Evolutionary conservation across 1,284 basidiomycete species (phyloP), one percentile per base, ranked within the genome.

Genomic region (Cryptococcus hybrid): DNA sequence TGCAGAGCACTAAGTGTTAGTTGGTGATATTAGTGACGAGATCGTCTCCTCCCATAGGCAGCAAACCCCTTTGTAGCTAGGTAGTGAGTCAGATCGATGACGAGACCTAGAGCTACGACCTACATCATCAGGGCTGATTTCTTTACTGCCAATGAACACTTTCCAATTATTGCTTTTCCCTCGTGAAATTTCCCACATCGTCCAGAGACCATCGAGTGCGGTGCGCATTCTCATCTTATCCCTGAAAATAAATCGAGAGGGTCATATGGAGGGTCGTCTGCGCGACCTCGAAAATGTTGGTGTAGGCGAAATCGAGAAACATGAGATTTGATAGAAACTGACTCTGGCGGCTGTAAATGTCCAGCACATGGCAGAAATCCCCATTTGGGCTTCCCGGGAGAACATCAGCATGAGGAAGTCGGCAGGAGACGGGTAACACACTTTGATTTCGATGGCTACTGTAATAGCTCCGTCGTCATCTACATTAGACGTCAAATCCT

Each of bases 231-330:
- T 96, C 47, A 93, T 93, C 92, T 95, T 47, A 12, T 24, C 82
- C 2, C 80, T 12, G 91, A 92, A 76, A 85, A 96, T 30, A 96
- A 80, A 77, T 96, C 92, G 51, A 96, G 78, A 0, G 92, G 92
- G 71, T 91, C 92, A 75, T 90, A 96, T 18, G n/a, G 18, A n/a
- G 13, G 15, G 1, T 43, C 50, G 7, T 57, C 54, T 8, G 50
- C 51, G 6, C 56, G 53, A n/a, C 63, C 65, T n/a, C 69, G 60
- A 64, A 87, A 72, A 64, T 84, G 81, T n/a, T 84, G 80, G 74
- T 95, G 90, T 85, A 95, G 88, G 73, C 90, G 92, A 75, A 90
- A 93, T 61, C 92, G 84, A 79, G 91, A 93, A 37, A 87, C 86
- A 35, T 76, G 78, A 5, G 81, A 81, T 80, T 95, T 96, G 68